phyloP scores from a whole-genome alignment of 2,329 filamentous ascomycete species.

The Penicillium olsonii region DNA sequence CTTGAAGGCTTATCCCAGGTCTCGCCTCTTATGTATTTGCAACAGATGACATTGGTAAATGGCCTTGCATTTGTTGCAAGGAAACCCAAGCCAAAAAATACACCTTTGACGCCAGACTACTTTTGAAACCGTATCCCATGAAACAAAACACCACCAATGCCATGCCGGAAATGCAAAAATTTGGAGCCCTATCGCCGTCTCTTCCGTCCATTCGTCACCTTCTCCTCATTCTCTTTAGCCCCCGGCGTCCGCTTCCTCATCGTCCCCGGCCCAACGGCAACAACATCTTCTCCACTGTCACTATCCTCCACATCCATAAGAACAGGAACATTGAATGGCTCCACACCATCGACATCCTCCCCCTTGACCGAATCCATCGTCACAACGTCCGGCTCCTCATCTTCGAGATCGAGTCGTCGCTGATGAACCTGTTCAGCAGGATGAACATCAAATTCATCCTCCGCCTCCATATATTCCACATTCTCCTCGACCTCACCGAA shows the following conservation, averaged over 20 bases:
- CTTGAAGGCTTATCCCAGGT: too few relatives aligned
- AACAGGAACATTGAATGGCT: conserved; percentile 86
- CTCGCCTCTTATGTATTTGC: too few relatives aligned
- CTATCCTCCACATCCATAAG: conserved; percentile 90
- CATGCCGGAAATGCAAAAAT: not conserved
- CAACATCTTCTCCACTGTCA: conserved; percentile 88
- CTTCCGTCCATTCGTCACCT: conserved; percentile 30
- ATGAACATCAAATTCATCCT: conserved; percentile 98
- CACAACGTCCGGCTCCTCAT: conserved; percentile 89
- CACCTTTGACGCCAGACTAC: not conserved
- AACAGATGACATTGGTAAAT: not conserved
- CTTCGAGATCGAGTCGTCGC: conserved; percentile 83
- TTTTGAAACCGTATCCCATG: not conserved
- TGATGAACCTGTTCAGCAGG: conserved; percentile 93
- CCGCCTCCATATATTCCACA: conserved; percentile 89
- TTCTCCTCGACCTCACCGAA: conserved; percentile 98
- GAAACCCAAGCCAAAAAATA: not conserved
- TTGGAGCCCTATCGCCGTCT: conserved; percentile 31
- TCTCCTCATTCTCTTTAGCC: conserved; percentile 57
- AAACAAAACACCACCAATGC: not conserved
- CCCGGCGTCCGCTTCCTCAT: conserved; percentile 84
- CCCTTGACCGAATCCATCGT: conserved; percentile 69
- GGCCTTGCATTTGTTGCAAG: not conserved
- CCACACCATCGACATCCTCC: conserved; percentile 55
- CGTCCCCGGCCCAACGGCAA: conserved; percentile 71